phyloP scores from a whole-genome alignment of 1,139 yeast species.

The Pichia norvegensis region DNA sequence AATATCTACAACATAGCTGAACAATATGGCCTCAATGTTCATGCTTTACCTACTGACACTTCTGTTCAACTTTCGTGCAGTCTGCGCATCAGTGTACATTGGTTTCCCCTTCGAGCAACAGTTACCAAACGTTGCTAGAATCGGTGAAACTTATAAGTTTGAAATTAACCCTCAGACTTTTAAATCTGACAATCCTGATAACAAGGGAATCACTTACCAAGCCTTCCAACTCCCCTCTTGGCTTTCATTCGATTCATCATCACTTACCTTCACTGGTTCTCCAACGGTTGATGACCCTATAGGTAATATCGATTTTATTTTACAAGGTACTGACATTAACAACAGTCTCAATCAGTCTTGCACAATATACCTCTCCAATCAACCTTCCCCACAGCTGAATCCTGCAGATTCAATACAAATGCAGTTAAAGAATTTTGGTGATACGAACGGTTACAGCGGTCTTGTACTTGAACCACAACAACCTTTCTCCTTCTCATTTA shows the following conservation, averaged over 20 bases:
- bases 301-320: constrained; percentile 38
- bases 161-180: constrained; percentile 68
- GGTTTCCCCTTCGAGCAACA: constrained; percentile 82
- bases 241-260: constrained; percentile 59
- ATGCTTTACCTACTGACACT: neutral
- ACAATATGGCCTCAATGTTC: neutral
- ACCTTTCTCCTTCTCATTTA: constrained; percentile 55
- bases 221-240: constrained; percentile 62
- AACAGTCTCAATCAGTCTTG: constrained; percentile 39
- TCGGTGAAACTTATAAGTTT: constrained; percentile 55
- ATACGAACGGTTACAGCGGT: constrained; percentile 67
- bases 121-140: constrained; percentile 80
- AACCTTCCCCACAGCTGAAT: constrained; percentile 41
- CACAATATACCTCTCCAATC: constrained; percentile 44
- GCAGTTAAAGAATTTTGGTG: constrained; percentile 50
- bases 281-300: constrained; percentile 40
- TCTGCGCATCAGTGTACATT: constrained; percentile 36
- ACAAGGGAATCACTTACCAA: constrained; percentile 42
- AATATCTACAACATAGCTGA: neutral
- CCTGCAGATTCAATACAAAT: constrained; percentile 36
- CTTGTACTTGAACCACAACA: constrained; percentile 68
- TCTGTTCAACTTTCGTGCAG: neutral
- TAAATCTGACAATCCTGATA: constrained; percentile 35
- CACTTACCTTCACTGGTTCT: constrained; percentile 63
- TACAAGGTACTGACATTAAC: constrained; percentile 58